Conservation (phyloP, 2,329 filamentous ascomycete genomes). For the Cyphellophora attinorum region DNA sequence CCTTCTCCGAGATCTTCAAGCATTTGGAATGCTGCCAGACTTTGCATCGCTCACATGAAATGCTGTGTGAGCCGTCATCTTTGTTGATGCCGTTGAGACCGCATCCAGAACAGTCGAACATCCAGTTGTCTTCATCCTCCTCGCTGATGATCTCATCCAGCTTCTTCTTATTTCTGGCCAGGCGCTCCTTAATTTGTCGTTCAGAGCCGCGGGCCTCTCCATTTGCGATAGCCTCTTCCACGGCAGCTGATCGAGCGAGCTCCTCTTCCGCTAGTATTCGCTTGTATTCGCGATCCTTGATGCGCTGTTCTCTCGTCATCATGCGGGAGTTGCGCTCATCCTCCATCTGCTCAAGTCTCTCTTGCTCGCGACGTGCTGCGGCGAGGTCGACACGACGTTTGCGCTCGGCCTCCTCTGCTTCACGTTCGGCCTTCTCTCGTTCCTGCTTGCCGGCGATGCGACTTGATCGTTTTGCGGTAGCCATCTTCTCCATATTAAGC, state of each 20-base stretch:
- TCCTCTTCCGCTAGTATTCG: constrained; percentile 79
- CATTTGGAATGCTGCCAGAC: constrained; percentile 97
- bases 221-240: constrained; percentile 51
- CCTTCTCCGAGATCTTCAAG: constrained; percentile 65
- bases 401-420: constrained; percentile 59
- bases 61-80: constrained; percentile 87
- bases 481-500: constrained; percentile 72
- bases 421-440: constrained; percentile 64
- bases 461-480: constrained; percentile 88
- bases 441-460: constrained; percentile 76
- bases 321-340: constrained; percentile 69
- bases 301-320: constrained; percentile 73
- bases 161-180: constrained; percentile 69
- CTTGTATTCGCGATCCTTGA: constrained; percentile 76
- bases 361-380: constrained; percentile 50
- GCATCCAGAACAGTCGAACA: constrained; percentile 85
- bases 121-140: constrained; percentile 77
- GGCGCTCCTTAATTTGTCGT: constrained; percentile 69
- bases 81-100: constrained; percentile 78
- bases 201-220: constrained; percentile 60
- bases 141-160: constrained; percentile 65
- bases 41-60: constrained; percentile 87
- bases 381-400: constrained; percentile 56
- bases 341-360: constrained; percentile 54
- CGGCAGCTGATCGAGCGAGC: constrained; percentile 66